Conservation (phyloP, 106 monocot species). For the Allium sativum region DNA sequence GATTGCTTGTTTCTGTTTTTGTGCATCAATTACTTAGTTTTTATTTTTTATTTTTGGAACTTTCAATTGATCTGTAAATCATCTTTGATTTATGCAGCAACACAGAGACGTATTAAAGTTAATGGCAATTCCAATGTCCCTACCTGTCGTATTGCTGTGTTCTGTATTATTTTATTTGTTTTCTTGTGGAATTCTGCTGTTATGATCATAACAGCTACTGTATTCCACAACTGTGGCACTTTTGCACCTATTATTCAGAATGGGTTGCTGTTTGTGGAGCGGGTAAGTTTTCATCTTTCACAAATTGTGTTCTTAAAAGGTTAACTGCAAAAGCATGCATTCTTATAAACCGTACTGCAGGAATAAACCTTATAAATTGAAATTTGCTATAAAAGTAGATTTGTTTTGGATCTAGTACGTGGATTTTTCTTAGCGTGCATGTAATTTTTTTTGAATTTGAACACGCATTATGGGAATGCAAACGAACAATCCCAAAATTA, state of each 20-base stretch:
- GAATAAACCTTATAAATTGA: too few species aligned
- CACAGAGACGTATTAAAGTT: slow-evolving; percentile 9
- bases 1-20: too few species aligned
- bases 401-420: too few species aligned
- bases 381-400: too few species aligned
- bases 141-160: slow-evolving; percentile 22
- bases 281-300: slow-evolving; percentile 15
- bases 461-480: too few species aligned
- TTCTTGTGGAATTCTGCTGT: slow-evolving; percentile 32
- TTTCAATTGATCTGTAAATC: neutral
- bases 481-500: too few species aligned
- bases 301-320: too few species aligned
- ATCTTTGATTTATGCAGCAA: slow-evolving; percentile 14
- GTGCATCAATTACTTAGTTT: too few species aligned
- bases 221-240: slow-evolving; percentile 12
- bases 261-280: slow-evolving; percentile 28
- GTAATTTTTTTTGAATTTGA: too few species aligned
- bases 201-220: slow-evolving; percentile 19
- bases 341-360: too few species aligned
- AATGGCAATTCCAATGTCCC: slow-evolving; percentile 8
- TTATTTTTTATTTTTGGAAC: neutral
- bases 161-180: slow-evolving; percentile 24
- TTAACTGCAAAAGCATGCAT: too few species aligned
- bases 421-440: too few species aligned
- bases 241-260: slow-evolving; percentile 18